Evolutionary conservation across 768 basidiomycete species (phyloP).

Genomic region (Hericium coralloides): DNA sequence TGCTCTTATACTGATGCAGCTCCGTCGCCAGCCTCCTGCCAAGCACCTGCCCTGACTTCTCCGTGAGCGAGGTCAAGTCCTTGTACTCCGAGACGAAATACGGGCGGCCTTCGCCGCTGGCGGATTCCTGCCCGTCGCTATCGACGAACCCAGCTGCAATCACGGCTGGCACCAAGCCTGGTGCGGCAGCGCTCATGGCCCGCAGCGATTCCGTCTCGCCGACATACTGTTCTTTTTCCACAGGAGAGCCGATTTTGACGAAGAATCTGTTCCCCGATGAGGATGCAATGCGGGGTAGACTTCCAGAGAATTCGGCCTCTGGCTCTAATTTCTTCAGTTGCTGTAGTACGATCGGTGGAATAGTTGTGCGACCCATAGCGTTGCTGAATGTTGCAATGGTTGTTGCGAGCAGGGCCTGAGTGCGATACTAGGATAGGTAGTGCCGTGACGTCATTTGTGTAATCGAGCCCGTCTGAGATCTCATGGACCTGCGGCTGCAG

Average conservation of each 20-base stretch:
- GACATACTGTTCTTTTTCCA: conserved; percentile 53
- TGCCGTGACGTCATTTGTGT: too few species aligned
- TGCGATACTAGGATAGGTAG: too few species aligned
- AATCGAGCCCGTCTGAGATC: too few species aligned
- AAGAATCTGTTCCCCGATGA: conserved; percentile 53
- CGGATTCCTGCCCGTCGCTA: conserved; percentile 17
- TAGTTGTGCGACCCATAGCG: conserved; percentile 5
- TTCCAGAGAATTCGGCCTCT: conserved; percentile 35
- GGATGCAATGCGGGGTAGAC: conserved; percentile 40
- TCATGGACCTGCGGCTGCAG: too few species aligned
- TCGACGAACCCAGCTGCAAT: conserved; percentile 37
- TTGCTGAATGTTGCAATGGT: not conserved
- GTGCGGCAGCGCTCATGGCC: conserved; percentile 55
- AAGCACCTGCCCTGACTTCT: conserved; percentile 37
- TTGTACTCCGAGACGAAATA: conserved; percentile 75
- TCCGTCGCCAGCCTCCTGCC: conserved; percentile 59
- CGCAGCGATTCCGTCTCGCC: conserved; percentile 66
- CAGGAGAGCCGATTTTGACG: conserved; percentile 44
- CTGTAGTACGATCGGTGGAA: conserved; percentile 28
- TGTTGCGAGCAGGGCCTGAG: too few species aligned
- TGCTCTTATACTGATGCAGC: conserved; percentile 47
- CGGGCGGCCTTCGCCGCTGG: conserved; percentile 32
- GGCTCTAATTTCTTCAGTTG: conserved; percentile 44
- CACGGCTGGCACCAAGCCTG: conserved; percentile 53
- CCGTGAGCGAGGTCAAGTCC: conserved; percentile 39